Evolutionary conservation across 345 rosid genomes (phyloP).

Genomic region (Trapa bicornis): DNA sequence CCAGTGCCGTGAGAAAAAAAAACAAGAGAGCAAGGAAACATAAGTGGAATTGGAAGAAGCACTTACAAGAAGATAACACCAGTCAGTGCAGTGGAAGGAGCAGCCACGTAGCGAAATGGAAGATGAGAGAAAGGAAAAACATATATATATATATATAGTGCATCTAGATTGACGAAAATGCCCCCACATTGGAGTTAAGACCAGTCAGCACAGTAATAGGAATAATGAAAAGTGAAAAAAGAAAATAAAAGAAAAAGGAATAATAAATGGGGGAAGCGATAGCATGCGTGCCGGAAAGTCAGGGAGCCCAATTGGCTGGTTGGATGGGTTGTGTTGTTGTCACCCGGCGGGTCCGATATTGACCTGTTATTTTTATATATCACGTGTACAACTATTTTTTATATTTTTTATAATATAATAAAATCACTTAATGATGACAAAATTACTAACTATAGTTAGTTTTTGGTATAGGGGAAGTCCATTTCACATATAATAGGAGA

Average conservation of each 20-base stretch:
- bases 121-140: background rate
- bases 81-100: background rate
- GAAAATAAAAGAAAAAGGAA: background rate
- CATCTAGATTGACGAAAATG: slow-evolving; percentile 3
- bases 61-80: background rate
- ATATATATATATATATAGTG: background rate
- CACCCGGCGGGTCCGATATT: background rate
- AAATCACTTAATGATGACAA: no score
- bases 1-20: background rate
- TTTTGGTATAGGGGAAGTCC: no score
- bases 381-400: no score
- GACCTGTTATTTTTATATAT: no score
- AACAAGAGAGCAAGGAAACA: background rate
- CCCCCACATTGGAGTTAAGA: background rate
- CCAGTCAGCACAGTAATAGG: no score
- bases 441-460: no score
- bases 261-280: background rate
- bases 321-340: background rate
- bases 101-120: background rate
- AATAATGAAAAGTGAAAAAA: no score
- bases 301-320: background rate
- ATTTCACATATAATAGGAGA: no score
- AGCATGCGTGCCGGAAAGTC: slow-evolving; percentile 7
- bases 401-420: no score
- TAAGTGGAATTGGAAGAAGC: background rate